phyloP scores from a whole-genome alignment of 352 stramenopile species.

The Globisporangium solare region DNA sequence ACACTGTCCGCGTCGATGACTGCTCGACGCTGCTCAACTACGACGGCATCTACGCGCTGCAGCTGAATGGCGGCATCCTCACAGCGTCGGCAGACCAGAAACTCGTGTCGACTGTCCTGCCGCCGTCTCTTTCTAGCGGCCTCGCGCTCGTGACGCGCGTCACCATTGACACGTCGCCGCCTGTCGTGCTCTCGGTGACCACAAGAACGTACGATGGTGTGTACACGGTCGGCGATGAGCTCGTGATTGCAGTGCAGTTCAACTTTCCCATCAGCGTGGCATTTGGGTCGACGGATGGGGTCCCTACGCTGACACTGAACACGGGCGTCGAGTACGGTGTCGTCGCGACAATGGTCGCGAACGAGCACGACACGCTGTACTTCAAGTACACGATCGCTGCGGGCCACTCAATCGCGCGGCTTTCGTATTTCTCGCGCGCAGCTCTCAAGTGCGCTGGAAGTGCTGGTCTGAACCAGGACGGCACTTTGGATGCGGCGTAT shows the following conservation, averaged over 20 bases:
- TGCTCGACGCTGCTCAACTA: constrained; percentile 26
- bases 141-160: constrained; percentile 19
- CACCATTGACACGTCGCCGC: constrained; percentile 31
- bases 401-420: constrained; percentile 34
- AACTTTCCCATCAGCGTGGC: constrained; percentile 30
- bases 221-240: constrained; percentile 48
- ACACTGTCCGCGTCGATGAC: constrained; percentile 46
- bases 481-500: constrained; percentile 18
- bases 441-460: constrained; percentile 40
- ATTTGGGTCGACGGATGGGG: constrained; percentile 6
- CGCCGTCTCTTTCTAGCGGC: constrained; percentile 14
- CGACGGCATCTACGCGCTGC: constrained; percentile 34
- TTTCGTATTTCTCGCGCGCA: constrained; percentile 36
- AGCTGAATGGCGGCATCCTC: constrained; percentile 39
- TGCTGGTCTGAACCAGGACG: constrained; percentile 44
- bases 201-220: constrained; percentile 32
- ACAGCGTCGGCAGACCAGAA: constrained; percentile 13
- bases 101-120: constrained; percentile 37
- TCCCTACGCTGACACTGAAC: constrained; percentile 42
- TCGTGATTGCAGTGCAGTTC: constrained; percentile 39
- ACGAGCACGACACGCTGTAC: constrained; percentile 38
- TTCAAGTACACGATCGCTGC: constrained; percentile 41
- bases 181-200: constrained; percentile 30
- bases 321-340: constrained; percentile 23
- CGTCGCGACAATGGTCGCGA: constrained; percentile 23